Base-by-base conservation (phyloP, 306 rosid species). In the Trifolium pratense region DNA sequence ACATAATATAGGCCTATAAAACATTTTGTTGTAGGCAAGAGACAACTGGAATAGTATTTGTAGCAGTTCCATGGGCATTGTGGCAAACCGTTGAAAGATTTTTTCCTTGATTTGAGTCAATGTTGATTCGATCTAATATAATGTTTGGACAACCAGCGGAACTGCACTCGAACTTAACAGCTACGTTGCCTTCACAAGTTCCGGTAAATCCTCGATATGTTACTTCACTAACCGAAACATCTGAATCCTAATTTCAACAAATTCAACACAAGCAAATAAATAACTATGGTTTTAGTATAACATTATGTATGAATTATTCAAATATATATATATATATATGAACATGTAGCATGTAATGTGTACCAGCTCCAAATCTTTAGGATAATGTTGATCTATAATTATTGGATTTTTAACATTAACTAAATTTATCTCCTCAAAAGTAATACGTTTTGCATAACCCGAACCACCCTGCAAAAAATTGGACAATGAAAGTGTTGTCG, bases 401-500 rank as follows among this genome's bases (percentile, higher is more conserved):
- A 86, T 75, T 2, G 87, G 81, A 5, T 83, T 77, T 3, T 31
- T 7, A 2, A 49, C 43, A 5, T 8, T 17, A 6, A 0, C 3
- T 0, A 86, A 29, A 18, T 1, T 46, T 13, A 86, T 83, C 7
- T 83, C 5, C 21, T 86, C 79, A 25, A 52, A 86, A 5, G 45
- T 43, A 29, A 86, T 86, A 5, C 61, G 59, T 25, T 58, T 80
- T 13, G 83, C 87, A 83, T 70, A 80, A 15, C 89, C 89, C 1
- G 73, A 21, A 77, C 87, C 87, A 70, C 85, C 85, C 86, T 82
- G 4, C 0, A n/a, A 51, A 55, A 20, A 63, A 37, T 4, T 40
- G 12, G 15, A 40, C 14, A 13, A 40, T 10, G 15, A 11, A 11
- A 2, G 12, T 40, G 15, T 39, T 39, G 45, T 12, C 32, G 7